Evolutionary conservation across 1,284 basidiomycete species (phyloP), one percentile per base, ranked within the genome.

Genomic region (Erythrobasidium hasegawianum): DNA sequence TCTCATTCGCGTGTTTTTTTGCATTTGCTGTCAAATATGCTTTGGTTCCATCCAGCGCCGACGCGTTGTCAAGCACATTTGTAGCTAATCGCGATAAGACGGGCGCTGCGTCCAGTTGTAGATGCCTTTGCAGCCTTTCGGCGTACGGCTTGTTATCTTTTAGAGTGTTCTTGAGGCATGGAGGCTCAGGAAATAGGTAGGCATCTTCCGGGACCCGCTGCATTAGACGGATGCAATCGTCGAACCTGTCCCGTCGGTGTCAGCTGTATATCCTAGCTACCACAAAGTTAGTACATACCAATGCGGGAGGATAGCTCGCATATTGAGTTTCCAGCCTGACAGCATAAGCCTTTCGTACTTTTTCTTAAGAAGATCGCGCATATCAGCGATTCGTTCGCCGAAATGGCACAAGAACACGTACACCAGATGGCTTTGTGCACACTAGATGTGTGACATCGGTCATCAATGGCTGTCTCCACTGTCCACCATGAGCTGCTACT

Each of bases 371-470:
- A n/a, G n/a, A n/a, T n/a, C n/a, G n/a, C n/a, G n/a, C n/a, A n/a
- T n/a, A n/a, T 38, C 16, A 40, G 43, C 50, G 26, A 71, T 67
- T 57, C 70, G 68, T 52, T 70, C 71, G 45, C 54, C n/a, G 47
- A 59, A 59, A 18, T 14, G 33, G 69, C 65, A 53, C 65, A 59
- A 43, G 57, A 59, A 10, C 59, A 70, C 72, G 50, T 54, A 75
- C 74, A 9, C 75, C 73, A 24, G 70, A 39, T 16, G 77, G 73
- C 22, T 78, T 77, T 26, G 86, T 76, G 29, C 85, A 84, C 71
- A 94, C 87, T 53, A 93, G 81, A 75, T 94, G 90, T 1, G 90
- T 93, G 41, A 91, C 86, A 70, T 94, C 90, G 67, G 83, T 83
- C 0, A 89, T 90, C 57, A 91, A 82, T 2, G 84, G 85, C 0